Conservation (phyloP, 2,329 filamentous ascomycete species). For the Tolypocladium tropicale region DNA sequence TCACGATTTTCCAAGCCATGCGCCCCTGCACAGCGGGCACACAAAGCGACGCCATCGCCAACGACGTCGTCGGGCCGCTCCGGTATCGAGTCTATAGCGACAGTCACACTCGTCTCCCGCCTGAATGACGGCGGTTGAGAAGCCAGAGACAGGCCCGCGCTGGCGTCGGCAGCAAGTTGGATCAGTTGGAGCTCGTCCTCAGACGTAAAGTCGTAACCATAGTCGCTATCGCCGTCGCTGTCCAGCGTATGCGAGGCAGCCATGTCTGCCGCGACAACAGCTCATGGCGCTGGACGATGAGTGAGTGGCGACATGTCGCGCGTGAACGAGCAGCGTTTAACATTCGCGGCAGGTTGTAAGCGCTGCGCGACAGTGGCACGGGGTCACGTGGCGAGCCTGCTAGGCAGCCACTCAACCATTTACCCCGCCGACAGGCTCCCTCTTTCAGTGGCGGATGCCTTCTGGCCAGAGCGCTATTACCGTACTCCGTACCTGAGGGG, state of each 20-base stretch:
- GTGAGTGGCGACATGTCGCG: neutral
- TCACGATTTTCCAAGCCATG: neutral
- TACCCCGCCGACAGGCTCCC: neutral
- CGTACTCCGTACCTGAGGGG: no score
- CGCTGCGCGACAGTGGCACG: neutral
- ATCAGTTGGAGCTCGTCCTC: conserved; percentile 35
- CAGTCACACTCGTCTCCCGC: neutral
- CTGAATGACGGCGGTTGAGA: neutral
- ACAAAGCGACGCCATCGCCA: neutral
- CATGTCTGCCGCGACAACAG: conserved; percentile 2
- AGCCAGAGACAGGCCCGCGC: neutral
- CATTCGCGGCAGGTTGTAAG: neutral
- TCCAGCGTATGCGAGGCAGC: conserved; percentile 10
- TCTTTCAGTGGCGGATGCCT: neutral
- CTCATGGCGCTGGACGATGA: neutral
- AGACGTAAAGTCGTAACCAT: conserved; percentile 33
- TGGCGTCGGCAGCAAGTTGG: conserved; percentile 17
- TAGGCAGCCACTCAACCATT: neutral
- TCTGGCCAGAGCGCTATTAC: no score
- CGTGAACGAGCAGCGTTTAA: neutral
- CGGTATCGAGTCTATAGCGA: conserved; percentile 13
- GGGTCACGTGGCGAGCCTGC: neutral
- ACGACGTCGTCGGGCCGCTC: conserved; percentile 5
- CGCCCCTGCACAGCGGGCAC: neutral
- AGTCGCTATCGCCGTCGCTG: conserved; percentile 33